Conservation (phyloP, 192 early-diverging fungal genomes). For the Linnemannia schmuckeri region DNA sequence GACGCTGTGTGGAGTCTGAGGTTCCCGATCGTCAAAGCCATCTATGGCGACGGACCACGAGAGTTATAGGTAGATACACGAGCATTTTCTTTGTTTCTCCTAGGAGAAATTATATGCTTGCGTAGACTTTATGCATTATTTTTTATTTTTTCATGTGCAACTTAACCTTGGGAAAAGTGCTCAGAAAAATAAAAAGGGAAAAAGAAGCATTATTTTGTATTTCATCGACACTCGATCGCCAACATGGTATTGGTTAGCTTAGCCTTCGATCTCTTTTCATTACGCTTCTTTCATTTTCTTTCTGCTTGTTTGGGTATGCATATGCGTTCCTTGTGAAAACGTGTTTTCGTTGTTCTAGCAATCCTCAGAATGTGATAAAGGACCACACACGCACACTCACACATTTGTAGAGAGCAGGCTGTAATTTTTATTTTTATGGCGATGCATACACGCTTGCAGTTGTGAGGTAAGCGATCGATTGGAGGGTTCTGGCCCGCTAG, state of each 20-base stretch:
- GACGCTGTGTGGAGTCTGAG: constrained; percentile 56
- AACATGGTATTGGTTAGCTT: too few species aligned
- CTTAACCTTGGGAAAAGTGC: neutral
- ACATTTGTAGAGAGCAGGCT: neutral
- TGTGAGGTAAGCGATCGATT: neutral
- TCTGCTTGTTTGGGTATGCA: too few species aligned
- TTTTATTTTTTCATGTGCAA: constrained; percentile 2
- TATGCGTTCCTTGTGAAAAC: too few species aligned
- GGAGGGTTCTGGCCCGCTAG: neutral
- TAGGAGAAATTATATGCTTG: constrained; percentile 5
- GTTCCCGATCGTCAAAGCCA: constrained; percentile 68
- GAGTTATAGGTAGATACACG: constrained; percentile 3
- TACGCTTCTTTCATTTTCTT: too few species aligned
- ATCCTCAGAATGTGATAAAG: neutral
- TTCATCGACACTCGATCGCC: neutral
- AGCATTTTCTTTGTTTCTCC: neutral
- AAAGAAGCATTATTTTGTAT: neutral
- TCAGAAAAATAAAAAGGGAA: neutral
- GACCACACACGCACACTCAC: neutral
- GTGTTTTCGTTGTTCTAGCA: too few species aligned
- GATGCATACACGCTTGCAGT: neutral
- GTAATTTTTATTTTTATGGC: neutral
- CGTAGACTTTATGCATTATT: neutral
- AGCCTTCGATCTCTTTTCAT: too few species aligned
- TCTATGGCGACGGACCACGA: constrained; percentile 57